Conservation (phyloP, 208 protist species). For the Acanthamoeba lenticulata region DNA sequence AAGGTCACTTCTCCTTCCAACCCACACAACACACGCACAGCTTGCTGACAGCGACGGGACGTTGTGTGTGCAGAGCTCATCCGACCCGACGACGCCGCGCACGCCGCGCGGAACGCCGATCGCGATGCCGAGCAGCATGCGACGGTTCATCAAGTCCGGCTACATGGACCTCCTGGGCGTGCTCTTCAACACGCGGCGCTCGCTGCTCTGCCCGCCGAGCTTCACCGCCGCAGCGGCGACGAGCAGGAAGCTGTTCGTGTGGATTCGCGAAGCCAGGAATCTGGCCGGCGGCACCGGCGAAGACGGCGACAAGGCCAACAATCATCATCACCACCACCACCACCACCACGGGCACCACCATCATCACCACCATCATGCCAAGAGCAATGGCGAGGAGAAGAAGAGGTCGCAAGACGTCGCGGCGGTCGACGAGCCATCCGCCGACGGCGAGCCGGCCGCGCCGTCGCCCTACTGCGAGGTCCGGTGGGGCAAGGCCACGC, state of each 20-base stretch:
- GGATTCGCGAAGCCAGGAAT: constrained; percentile 3
- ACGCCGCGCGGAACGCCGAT: not conserved
- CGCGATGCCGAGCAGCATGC: constrained; percentile 1
- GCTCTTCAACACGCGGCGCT: constrained; percentile 20
- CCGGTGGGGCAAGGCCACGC: not conserved
- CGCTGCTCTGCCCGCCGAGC: too few species aligned
- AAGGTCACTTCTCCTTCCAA: not conserved
- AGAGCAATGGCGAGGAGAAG: not conserved
- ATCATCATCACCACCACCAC: too few species aligned
- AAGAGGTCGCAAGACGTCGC: not conserved
- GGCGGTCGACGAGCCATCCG: not conserved
- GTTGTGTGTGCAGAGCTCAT: too few species aligned
- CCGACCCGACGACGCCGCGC: not conserved
- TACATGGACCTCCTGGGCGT: constrained; percentile 34
- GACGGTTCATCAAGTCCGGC: not conserved
- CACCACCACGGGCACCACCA: too few species aligned
- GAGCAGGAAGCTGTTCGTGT: constrained; percentile 25
- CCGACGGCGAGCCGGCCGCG: not conserved
- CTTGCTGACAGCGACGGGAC: not conserved
- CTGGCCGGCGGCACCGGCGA: not conserved
- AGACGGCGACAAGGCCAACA: not conserved
- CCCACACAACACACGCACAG: too few species aligned
- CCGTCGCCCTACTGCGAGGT: constrained; percentile 30
- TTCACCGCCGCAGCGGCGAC: too few species aligned
- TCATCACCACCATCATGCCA: not conserved